Base-by-base conservation (phyloP, 108 stramenopile genomes). In the Conticribra weissflogii region DNA sequence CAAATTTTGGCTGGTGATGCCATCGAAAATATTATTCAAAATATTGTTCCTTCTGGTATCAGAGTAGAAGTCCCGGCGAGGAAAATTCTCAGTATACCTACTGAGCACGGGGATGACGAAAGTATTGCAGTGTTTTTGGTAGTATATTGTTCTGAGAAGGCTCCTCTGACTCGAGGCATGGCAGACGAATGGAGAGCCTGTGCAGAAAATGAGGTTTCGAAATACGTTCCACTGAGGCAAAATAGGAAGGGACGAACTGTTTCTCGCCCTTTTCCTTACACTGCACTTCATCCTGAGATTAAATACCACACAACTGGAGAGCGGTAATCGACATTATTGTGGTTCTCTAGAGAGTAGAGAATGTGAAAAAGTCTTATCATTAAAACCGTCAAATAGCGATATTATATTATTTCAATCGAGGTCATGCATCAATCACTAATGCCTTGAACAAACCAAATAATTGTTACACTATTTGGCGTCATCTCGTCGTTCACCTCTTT, bases 81-180 rank as follows among this genome's bases (percentile, higher is more conserved):
- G 31, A 50, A 81, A 44, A 59, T 88, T 34, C 33, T 81, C 21
- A 58, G 71, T 21, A 19, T 41, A 41, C 36, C 47, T 12, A 30
- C 52, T 33, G 84, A 82, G 54, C 51, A 58, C 14, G 64, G 48
- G 17, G 62, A 79, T 54, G 47, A 30, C 27, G 57, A 65, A 16
- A 62, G 71, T 22, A 61, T 91, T 36, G 81, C 83, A 15, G 83
- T 90, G 7, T 90, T 89, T 76, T 68, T 93, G 16, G 49, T 93
- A 28, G 86, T 83, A 24, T 93, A 93, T 41, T 85, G 86, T 56
- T 87, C 85, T 7, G 89, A 84, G 62, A 47, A 54, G 4, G 54
- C 55, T 54, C 84, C 86, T 7, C 48, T 93, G 48, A 85, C 85
- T 3, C 50, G 92, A 28, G 52, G 47, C 3, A 36, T 66, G 57